Conservation (phyloP, 1,284 basidiomycete genomes). For the Volvariella surrecta region DNA sequence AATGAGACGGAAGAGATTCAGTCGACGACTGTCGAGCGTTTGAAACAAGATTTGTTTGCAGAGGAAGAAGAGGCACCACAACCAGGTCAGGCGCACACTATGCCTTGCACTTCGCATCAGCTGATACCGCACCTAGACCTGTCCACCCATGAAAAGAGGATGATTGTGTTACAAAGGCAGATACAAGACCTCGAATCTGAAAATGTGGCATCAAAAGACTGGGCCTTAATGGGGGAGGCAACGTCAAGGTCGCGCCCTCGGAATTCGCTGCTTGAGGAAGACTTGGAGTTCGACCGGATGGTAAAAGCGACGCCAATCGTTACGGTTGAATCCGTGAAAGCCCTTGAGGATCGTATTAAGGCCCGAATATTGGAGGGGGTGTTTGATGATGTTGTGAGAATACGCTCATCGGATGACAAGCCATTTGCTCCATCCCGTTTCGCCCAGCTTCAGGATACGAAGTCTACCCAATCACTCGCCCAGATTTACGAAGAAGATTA, state of each 20-base stretch:
- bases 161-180: slow-evolving; percentile 52
- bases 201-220: slow-evolving; percentile 70
- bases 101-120: neutral
- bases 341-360: slow-evolving; percentile 90
- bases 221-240: slow-evolving; percentile 92
- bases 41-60: slow-evolving; percentile 63
- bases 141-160: slow-evolving; percentile 58
- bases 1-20: slow-evolving; percentile 18
- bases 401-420: slow-evolving; percentile 71
- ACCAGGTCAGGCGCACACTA: slow-evolving; percentile 23
- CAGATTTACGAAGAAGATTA: slow-evolving; percentile 97
- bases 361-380: slow-evolving; percentile 78
- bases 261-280: slow-evolving; percentile 89
- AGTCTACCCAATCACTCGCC: slow-evolving; percentile 84
- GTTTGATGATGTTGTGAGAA: slow-evolving; percentile 89
- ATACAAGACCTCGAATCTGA: slow-evolving; percentile 65
- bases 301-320: slow-evolving; percentile 84
- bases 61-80: slow-evolving; percentile 39
- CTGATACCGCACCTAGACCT: slow-evolving; percentile 21
- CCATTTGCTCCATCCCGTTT: slow-evolving; percentile 88
- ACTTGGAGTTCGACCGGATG: slow-evolving; percentile 90
- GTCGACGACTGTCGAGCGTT: slow-evolving; percentile 32
- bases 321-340: slow-evolving; percentile 81
- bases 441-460: slow-evolving; percentile 86
- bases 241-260: slow-evolving; percentile 76